Percentiles rank a stretch among this genome's conserved stretches.
Conservation (phyloP, 2,329 filamentous ascomycete species). For the Teratosphaeria epicoccoides region DNA sequence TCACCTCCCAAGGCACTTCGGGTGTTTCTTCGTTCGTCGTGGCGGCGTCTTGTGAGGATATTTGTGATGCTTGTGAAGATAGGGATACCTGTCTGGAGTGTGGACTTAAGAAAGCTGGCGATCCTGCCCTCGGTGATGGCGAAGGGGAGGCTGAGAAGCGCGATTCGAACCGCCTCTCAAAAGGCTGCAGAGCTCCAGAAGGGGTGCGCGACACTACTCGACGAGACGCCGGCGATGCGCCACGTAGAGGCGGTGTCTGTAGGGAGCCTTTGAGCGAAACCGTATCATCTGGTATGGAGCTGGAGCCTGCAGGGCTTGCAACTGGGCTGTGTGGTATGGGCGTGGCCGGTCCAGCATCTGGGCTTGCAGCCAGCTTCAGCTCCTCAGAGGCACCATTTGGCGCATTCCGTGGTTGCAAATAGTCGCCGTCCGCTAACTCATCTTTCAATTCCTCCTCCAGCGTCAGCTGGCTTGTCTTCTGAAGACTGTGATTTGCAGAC, state of each 20-base stretch:
- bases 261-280: constrained; percentile 62
- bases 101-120: constrained; percentile 63
- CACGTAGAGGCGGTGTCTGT: constrained; percentile 58
- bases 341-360: constrained; percentile 15
- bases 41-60: constrained; percentile 56
- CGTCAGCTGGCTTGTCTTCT: constrained; percentile 9
- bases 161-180: constrained; percentile 89
- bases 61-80: constrained; percentile 44
- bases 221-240: constrained; percentile 49
- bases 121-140: constrained; percentile 56
- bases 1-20: constrained; percentile 87
- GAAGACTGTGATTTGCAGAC: constrained; percentile 5
- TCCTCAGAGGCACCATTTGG: constrained; percentile 8
- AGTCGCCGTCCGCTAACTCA: constrained; percentile 6
- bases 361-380: constrained; percentile 8
- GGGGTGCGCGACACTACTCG: constrained; percentile 58
- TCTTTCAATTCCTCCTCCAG: constrained; percentile 6
- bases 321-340: constrained; percentile 22
- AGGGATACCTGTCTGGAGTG: constrained; percentile 58
- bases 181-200: constrained; percentile 77
- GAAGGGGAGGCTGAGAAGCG: constrained; percentile 58
- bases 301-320: constrained; percentile 58
- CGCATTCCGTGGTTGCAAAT: neutral
- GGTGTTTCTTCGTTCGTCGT: constrained; percentile 34
- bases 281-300: constrained; percentile 72